Conservation (phyloP, 352 stramenopile genomes). For the Phytophthora pini region DNA sequence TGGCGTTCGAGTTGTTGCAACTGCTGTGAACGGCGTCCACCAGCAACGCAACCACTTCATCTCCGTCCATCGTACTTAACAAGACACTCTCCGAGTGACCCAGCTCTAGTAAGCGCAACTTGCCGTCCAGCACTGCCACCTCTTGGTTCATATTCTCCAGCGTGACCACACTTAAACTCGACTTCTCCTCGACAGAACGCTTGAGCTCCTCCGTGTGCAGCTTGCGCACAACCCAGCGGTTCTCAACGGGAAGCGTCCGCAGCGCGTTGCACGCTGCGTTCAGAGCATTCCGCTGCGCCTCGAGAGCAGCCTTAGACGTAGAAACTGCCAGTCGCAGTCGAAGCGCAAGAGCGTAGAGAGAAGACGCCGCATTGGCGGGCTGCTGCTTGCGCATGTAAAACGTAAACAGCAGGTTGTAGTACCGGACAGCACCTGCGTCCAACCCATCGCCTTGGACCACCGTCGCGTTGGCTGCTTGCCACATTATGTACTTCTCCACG, state of each 20-base stretch:
- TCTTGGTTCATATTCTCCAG: conserved; percentile 67
- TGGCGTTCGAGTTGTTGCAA: conserved; percentile 30
- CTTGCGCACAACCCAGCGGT: conserved; percentile 78
- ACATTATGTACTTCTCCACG: conserved; percentile 77
- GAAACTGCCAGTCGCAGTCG: conserved; percentile 50
- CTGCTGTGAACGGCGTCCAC: conserved; percentile 50
- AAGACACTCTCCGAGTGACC: conserved; percentile 63
- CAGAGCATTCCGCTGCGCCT: conserved; percentile 70
- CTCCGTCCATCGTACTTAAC: conserved; percentile 61
- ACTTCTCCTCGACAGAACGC: conserved; percentile 5
- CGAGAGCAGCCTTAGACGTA: conserved; percentile 47
- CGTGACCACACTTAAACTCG: conserved; percentile 61
- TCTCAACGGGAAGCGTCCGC: conserved; percentile 45
- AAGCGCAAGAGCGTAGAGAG: conserved; percentile 65
- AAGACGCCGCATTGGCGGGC: conserved; percentile 62
- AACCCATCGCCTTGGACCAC: conserved; percentile 45
- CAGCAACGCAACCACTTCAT: conserved; percentile 63
- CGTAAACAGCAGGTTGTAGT: conserved; percentile 75
- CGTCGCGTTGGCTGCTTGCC: conserved; percentile 74
- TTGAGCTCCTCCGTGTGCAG: conserved; percentile 66
- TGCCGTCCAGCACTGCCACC: conserved; percentile 66
- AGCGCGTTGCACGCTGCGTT: conserved; percentile 58
- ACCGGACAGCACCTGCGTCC: conserved; percentile 54
- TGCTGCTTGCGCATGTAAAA: conserved; percentile 75
- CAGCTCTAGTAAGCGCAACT: conserved; percentile 60